Evolutionary conservation across 176 grass and related monocot genomes (phyloP), one percentile per base, ranked within the genome.

Genomic region (Oryza coarctata): DNA sequence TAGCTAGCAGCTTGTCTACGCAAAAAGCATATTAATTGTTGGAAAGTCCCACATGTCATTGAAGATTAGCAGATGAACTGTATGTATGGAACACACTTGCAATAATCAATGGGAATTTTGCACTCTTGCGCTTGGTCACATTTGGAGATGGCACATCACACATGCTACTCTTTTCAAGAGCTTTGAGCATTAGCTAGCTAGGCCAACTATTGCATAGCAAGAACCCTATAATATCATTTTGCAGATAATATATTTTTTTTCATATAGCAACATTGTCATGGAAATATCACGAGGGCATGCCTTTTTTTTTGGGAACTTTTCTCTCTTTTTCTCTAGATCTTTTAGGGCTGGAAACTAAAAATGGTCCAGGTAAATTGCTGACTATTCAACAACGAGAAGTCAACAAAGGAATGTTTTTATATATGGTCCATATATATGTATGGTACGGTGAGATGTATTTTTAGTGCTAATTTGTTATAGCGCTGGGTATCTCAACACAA

Each of bases 161-260:
- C 63, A 68, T 84, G 35, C 57, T 61, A 74, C 13, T 74, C 14
- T n/a, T 75, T 45, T 78, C 73, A 77, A n/a, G n/a, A n/a, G 41
- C 69, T n/a, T 60, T 43, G 11, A 60, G 20, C n/a, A 55, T 7
- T 61, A 67, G 18, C 50, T 3, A 58, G 9, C 40, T 29, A 79
- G 28, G 7, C 27, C 44, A 45, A 41, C 58, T n/a, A 18, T 72
- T 20, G 57, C 22, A 12, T 11, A 39, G 10, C 18, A 13, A 82
- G 5, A 8, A 71, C 33, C 63, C 64, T 52, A 52, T 52, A 50
- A 4, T 7, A 49, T 63, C 15, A 76, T 76, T 63, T 44, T 64
- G 3, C 10, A 28, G 35, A 61, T 35, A 76, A 60, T 62, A 23
- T 65, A 81, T 58, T 62, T 0, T 82, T n/a, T 76, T 45, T 13